phyloP scores from a whole-genome alignment of 495 filamentous ascomycete species.

The Lasiosphaeria ovina region DNA sequence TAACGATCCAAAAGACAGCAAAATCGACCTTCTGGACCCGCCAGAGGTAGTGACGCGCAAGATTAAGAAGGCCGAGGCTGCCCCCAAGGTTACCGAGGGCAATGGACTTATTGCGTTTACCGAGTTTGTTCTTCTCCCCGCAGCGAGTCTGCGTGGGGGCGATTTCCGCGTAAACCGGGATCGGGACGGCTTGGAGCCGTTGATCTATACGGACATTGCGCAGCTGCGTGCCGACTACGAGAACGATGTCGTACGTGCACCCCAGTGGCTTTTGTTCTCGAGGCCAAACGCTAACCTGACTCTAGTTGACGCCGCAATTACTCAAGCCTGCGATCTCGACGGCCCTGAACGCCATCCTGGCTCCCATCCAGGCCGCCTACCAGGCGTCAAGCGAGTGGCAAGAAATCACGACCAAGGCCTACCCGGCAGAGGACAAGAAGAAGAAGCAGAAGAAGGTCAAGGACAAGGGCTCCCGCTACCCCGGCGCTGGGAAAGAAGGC shows the following conservation, averaged over 20 bases:
- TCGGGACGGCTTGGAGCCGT: constrained; percentile 63
- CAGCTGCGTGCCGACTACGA: constrained; percentile 75
- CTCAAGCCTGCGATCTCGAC: constrained; percentile 74
- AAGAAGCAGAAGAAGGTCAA: constrained; percentile 70
- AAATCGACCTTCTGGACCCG: constrained; percentile 87
- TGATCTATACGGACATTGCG: constrained; percentile 71
- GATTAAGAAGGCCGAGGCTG: constrained; percentile 75
- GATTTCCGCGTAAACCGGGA: constrained; percentile 58
- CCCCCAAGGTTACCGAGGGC: constrained; percentile 71
- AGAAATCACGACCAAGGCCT: constrained; percentile 74
- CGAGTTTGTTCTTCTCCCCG: constrained; percentile 80
- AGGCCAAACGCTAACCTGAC: constrained; percentile 19
- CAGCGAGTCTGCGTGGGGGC: constrained; percentile 53
- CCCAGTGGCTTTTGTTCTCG: neutral
- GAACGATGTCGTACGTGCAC: constrained; percentile 66
- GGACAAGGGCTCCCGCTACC: constrained; percentile 70
- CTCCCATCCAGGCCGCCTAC: constrained; percentile 71
- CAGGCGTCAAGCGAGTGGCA: constrained; percentile 74
- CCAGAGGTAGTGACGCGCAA: constrained; percentile 72
- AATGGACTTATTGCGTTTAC: constrained; percentile 84
- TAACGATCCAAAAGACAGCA: constrained; percentile 62
- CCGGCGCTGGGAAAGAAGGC: constrained; percentile 16
- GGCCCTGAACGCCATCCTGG: constrained; percentile 68
- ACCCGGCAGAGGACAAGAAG: constrained; percentile 63
- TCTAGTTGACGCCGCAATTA: constrained; percentile 75